Conservation (phyloP, 2,329 filamentous ascomycete genomes). For the Capronia coronata region DNA sequence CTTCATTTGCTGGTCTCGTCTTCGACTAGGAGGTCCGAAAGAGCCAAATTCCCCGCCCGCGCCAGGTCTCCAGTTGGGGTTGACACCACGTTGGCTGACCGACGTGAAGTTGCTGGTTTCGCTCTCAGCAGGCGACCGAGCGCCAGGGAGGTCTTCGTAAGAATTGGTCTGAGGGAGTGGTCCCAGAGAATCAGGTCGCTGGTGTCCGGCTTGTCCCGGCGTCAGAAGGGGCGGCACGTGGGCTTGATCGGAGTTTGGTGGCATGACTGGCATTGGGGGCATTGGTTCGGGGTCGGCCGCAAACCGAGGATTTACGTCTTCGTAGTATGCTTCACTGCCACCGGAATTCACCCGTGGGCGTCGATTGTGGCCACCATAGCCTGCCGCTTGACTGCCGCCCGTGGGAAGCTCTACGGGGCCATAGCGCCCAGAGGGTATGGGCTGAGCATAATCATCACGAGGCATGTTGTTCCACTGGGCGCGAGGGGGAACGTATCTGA, state of each 20-base stretch:
- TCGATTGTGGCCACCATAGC: conserved; percentile 36
- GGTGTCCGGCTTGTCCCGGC: conserved; percentile 30
- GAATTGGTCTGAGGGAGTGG: conserved; percentile 31
- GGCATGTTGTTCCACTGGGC: conserved; percentile 32
- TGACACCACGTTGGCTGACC: conserved; percentile 79
- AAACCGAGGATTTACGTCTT: conserved; percentile 88
- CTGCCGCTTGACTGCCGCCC: conserved; percentile 40
- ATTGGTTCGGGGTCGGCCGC: conserved; percentile 43
- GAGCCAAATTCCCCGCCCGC: conserved; percentile 33
- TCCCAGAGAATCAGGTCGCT: conserved; percentile 13
- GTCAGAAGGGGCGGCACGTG: conserved; percentile 35
- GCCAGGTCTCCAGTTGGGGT: conserved; percentile 73
- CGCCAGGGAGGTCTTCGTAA: conserved; percentile 59
- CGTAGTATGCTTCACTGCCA: conserved; percentile 61
- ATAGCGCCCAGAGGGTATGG: conserved; percentile 19
- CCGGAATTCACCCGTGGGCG: conserved; percentile 28
- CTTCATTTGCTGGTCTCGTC: conserved; percentile 48
- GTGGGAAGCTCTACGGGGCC: conserved; percentile 42
- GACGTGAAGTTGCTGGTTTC: conserved; percentile 84
- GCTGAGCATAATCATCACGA: conserved; percentile 12
- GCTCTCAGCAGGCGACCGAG: conserved; percentile 67
- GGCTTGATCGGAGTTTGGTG: conserved; percentile 27
- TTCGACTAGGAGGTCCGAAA: conserved; percentile 41
- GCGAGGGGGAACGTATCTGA: conserved; percentile 44
- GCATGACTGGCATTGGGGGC: conserved; percentile 25